These are phyloP conservation scores for Penicillium simplicissimum DNA, from an alignment of 495 filamentous ascomycete species.

Conservation along the genomic window DNA sequence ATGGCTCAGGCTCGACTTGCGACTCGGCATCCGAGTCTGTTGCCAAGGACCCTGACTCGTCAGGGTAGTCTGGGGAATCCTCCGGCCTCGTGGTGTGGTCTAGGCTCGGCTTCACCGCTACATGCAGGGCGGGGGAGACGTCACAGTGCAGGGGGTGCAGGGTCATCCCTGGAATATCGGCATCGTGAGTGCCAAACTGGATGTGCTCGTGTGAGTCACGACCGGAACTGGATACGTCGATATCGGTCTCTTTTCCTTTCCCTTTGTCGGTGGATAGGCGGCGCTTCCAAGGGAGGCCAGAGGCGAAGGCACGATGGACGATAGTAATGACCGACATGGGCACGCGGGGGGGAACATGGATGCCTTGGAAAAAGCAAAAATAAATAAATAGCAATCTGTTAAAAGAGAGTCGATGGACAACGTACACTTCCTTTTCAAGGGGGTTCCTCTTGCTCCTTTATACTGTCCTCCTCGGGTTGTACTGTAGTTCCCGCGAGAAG, in stretches of 20 bases:
- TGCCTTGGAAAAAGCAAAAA: not conserved
- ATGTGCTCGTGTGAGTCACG: not conserved
- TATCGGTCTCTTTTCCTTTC: conserved; percentile 9
- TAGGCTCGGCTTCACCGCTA: conserved; percentile 31
- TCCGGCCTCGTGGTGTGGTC: conserved; percentile 8
- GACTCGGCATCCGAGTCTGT: conserved; percentile 13
- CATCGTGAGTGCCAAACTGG: conserved; percentile 1
- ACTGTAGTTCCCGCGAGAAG: conserved; percentile 8
- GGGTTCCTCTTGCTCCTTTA: conserved; percentile 6
- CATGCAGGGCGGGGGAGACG: conserved; percentile 24
- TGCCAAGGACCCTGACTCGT: conserved; percentile 5
- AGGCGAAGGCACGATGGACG: conserved; percentile 29
- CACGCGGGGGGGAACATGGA: conserved; percentile 9
- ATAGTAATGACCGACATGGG: conserved; percentile 29
- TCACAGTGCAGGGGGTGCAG: conserved; percentile 24
- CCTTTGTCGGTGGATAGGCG: conserved; percentile 21
- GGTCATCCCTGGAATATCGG: conserved; percentile 5
- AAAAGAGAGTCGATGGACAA: not conserved
- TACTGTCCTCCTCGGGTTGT: conserved; percentile 10
- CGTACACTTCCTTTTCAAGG: not conserved
- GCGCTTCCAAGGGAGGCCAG: conserved; percentile 25
- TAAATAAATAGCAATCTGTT: not conserved
- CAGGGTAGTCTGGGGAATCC: not conserved
- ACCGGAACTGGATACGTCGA: conserved; percentile 3
- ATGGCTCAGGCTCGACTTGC: conserved; percentile 7